Base-by-base conservation (phyloP, 441 rosid genomes). In the Populus trichocarpa region DNA sequence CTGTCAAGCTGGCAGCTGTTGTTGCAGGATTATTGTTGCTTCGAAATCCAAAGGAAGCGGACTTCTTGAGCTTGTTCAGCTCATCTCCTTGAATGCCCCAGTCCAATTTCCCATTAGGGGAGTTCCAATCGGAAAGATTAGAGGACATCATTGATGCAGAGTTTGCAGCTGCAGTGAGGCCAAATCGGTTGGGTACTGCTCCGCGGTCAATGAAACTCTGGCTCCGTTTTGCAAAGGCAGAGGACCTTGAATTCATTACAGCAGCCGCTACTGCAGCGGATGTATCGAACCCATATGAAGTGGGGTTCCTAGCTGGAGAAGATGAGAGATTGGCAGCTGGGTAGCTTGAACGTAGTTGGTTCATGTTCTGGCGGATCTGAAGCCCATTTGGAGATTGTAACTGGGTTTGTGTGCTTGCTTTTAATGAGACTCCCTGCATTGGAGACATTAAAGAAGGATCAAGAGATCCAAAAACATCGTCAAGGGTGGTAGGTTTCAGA, bases 21-120 rank as follows among this genome's bases (percentile, higher is more conserved):
- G 35, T n/a, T 2, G 66, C 66, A 35, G 83, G 73, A 67, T 67
- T 35, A 73, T 64, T 70, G 87, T 81, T 89, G 78, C 85, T 86
- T 12, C 91, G 85, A 70, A 90, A 85, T 16, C 95, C 97, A 0
- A 95, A 95, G 6, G 99, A 92, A 22, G 88, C 92, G 0, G 96
- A 92, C 84, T 87, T 92, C 88, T 87, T 93, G 53, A 95, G 84
- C 89, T 88, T 93, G 86, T 85, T 92, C 75, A 95, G 85, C 83
- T 95, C 96, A 18, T 92, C 95, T 70, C 95, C 91, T 80, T 90
- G 96, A 79, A 91, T 80, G 12, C 93, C 95, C 99, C 99, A 93
- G 75, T 95, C 95, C 18, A 95, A 67, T 77, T 90, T 91, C 70
- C 99, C 99, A 32, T 84, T 85, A 0, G 94, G 95, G 1, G 97